These are phyloP conservation scores for Kodamaea kakaduensis DNA, from an alignment of 805 yeast genomes.

Conservation along the genomic window DNA sequence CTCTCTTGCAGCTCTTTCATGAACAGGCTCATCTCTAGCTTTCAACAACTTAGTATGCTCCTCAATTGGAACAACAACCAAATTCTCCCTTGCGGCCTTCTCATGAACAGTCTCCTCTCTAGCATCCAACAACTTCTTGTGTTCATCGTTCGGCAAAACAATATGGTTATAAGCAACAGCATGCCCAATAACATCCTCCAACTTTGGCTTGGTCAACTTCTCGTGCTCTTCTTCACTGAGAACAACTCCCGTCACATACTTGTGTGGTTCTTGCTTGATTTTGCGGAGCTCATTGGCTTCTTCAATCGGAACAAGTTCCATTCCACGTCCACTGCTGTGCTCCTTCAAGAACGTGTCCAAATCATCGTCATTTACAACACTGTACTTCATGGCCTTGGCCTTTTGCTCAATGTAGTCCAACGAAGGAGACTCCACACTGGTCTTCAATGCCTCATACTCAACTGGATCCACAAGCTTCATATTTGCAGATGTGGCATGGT, in stretches of 20 bases:
- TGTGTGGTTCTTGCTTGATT: too few relatives aligned
- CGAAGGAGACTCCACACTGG: slow-evolving; percentile 11
- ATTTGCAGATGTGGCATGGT: slow-evolving; percentile 13
- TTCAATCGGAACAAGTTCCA: neutral
- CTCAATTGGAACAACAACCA: slow-evolving; percentile 7
- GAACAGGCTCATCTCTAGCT: slow-evolving; percentile 17
- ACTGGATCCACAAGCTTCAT: slow-evolving; percentile 19
- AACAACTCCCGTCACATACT: neutral
- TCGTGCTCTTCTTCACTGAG: slow-evolving; percentile 1
- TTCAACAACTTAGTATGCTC: slow-evolving; percentile 10
- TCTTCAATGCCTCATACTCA: slow-evolving; percentile 15
- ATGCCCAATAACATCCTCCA: neutral
- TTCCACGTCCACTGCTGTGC: neutral
- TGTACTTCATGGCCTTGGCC: slow-evolving; percentile 2
- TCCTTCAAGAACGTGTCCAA: neutral
- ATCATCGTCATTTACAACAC: neutral
- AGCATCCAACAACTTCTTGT: slow-evolving; percentile 6
- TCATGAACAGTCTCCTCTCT: slow-evolving; percentile 13
- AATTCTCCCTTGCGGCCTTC: slow-evolving; percentile 17
- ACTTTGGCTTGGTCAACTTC: neutral
- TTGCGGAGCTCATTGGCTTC: slow-evolving; percentile 1
- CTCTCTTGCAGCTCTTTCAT: slow-evolving; percentile 24
- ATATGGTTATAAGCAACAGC: slow-evolving; percentile 19
- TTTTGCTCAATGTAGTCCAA: slow-evolving; percentile 11
- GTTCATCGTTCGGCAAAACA: slow-evolving; percentile 17